A percentile compares a stretch with the other conserved stretches of the same genome.
phyloP scores from a whole-genome alignment of 1,284 basidiomycete genomes.

The Trametes pubescens region DNA sequence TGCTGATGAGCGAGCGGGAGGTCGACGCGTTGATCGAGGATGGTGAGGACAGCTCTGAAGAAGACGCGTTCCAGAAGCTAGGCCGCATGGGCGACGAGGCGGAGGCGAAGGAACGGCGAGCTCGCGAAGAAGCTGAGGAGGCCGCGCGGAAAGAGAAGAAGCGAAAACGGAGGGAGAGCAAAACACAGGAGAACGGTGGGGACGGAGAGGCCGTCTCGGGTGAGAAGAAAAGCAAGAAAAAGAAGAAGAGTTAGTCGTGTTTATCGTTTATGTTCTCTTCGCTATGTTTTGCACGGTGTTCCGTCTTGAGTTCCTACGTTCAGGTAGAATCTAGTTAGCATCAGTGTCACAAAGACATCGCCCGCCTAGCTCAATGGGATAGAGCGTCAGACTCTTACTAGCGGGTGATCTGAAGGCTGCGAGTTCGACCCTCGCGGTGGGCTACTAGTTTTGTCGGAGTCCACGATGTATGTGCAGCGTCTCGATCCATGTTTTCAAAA shows the following conservation, averaged over 20 bases:
- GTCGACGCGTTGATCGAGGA: conserved; percentile 41
- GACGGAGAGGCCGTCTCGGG: conserved; percentile 40
- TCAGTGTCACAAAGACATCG: background rate
- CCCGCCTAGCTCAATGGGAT: conserved; percentile 24
- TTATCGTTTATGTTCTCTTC: background rate
- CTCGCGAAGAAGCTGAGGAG: conserved; percentile 40
- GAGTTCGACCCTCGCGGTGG: conserved; percentile 93
- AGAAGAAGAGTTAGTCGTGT: conserved; percentile 43
- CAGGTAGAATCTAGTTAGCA: background rate
- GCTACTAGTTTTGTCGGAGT: conserved; percentile 56
- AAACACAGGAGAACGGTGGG: conserved; percentile 40
- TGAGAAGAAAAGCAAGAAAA: conserved; percentile 46
- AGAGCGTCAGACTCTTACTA: conserved; percentile 25
- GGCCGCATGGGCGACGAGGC: conserved; percentile 46
- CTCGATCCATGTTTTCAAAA: too few species aligned
- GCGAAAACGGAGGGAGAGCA: conserved; percentile 40
- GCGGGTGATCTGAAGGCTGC: conserved; percentile 79
- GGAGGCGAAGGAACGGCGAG: conserved; percentile 38
- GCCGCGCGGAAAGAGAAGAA: conserved; percentile 41
- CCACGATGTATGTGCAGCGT: too few species aligned
- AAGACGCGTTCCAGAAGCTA: conserved; percentile 47
- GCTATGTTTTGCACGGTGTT: background rate
- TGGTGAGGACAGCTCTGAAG: conserved; percentile 35
- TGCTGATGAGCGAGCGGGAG: conserved; percentile 24
- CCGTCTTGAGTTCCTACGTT: background rate